Base-by-base conservation (phyloP, 768 basidiomycete species). In the Lactarius quietus region DNA sequence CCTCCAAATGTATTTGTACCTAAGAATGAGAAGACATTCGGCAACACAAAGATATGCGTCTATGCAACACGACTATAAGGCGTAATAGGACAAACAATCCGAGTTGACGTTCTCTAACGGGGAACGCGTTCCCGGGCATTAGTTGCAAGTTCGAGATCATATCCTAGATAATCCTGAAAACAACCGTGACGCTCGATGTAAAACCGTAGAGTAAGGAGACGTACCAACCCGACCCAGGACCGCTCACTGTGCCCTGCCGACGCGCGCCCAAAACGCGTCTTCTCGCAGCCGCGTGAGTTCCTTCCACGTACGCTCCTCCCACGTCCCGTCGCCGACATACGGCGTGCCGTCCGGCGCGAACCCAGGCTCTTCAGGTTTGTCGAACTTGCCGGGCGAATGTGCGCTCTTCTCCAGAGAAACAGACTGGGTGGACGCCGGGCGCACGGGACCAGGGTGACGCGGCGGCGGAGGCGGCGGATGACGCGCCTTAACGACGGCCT, bases 221-320 rank as follows among this genome's bases (percentile, higher is more conserved):
- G 26, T 33, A n/a, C 53, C 8, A 43, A 56, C 26, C 41, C 6
- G 14, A 41, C 31, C 36, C 31, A 59, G 29, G 5, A 35, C 36
- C 6, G n/a, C 45, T 71, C 68, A 76, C 64, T 76, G 75, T 59
- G 78, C 60, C 7, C 82, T 85, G 0, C 92, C 92, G 55, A 92
- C 76, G 61, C 93, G 78, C 26, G 92, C 89, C 88, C 86, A 93
- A 73, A 90, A 94, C 90, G 94, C 89, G 51, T 90, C 87, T 74
- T 93, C 90, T 65, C 86, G 83, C 68, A 95, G 73, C 52, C 80
- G 80, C 20, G 85, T 80, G 23, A 95, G 73, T 76, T 92, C 89
- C 71, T 87, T 88, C 91, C 92, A 94, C 23, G 89, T 86, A 58
- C 86, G 81, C 73, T 93, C 92, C 74, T 93, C 92, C 92, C 93